Evolutionary conservation across 2,329 filamentous ascomycete genomes (phyloP).

Genomic region (Pseudohalonectria lignicola): DNA sequence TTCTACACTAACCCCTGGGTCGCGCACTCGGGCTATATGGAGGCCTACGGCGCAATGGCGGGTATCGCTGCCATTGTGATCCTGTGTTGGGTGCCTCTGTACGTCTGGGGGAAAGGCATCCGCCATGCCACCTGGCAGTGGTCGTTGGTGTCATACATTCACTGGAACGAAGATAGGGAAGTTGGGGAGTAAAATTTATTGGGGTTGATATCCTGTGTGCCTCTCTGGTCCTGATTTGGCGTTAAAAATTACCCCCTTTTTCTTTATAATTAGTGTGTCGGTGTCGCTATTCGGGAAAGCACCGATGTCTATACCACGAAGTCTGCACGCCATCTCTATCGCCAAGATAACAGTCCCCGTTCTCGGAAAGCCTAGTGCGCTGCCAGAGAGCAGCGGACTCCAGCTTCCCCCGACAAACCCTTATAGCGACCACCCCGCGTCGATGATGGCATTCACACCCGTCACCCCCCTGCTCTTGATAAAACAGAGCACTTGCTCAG

Average conservation of each 20-base stretch:
- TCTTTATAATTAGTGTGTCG: too few species aligned
- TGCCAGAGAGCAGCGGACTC: too few species aligned
- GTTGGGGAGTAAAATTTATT: conserved; percentile 40
- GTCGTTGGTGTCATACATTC: conserved; percentile 30
- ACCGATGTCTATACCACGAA: too few species aligned
- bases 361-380: too few species aligned
- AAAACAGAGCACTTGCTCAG: conserved; percentile 7
- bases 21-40: conserved; percentile 31
- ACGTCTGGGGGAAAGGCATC: conserved; percentile 37
- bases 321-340: too few species aligned
- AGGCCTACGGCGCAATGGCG: conserved; percentile 46
- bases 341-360: too few species aligned
- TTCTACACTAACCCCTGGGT: conserved; percentile 54
- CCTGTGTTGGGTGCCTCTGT: conserved; percentile 37
- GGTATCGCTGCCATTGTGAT: conserved; percentile 36
- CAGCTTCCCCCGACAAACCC: too few species aligned
- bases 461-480: conserved; percentile 8
- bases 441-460: conserved; percentile 8
- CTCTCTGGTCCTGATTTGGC: too few species aligned
- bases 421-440: conserved; percentile 6
- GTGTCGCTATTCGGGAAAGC: too few species aligned
- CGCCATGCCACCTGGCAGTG: conserved; percentile 36
- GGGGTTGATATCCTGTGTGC: too few species aligned
- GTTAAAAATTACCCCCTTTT: too few species aligned
- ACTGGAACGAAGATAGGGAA: conserved; percentile 42